A percentile compares a stretch with the other conserved stretches of the same genome.
These are phyloP conservation scores for bread wheat (Triticum aestivum) DNA, from an alignment of 176 grass and related monocot species.

Conservation along the genomic window DNA sequence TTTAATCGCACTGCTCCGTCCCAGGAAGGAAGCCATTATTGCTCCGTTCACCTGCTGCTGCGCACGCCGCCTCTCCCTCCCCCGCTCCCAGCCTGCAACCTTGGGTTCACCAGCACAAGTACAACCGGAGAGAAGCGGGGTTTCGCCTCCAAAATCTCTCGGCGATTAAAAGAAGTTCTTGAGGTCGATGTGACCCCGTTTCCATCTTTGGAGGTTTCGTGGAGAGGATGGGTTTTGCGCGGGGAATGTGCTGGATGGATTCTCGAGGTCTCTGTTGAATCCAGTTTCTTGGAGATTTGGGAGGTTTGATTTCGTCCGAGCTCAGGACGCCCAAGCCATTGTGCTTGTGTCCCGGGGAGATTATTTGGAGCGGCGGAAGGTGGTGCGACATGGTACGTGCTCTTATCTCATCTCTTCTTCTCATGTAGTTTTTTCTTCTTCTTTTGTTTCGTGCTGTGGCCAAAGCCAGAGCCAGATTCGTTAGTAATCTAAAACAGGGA, in stretches of 20 bases:
- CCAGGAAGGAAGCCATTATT: slow-evolving; percentile 1
- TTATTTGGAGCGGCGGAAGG: background rate
- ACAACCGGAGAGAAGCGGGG: background rate
- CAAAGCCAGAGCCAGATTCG: background rate
- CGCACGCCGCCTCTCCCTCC: background rate
- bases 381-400: background rate
- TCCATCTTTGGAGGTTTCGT: background rate
- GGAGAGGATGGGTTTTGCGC: background rate
- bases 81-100: background rate
- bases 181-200: background rate
- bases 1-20: too few relatives aligned
- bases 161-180: background rate
- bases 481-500: background rate
- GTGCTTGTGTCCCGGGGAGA: background rate
- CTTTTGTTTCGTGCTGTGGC: background rate
- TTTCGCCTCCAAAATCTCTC: background rate
- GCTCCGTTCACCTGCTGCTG: background rate
- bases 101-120: background rate
- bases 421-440: background rate
- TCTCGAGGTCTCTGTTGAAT: background rate
- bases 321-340: background rate
- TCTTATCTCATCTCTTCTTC: background rate
- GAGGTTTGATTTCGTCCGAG: background rate
- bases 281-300: background rate
- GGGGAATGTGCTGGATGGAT: background rate